Percentiles rank a stretch among this genome's conserved stretches.
Evolutionary conservation across 1,139 yeast species (phyloP).

Genomic region (Scheffersomyces titani): DNA sequence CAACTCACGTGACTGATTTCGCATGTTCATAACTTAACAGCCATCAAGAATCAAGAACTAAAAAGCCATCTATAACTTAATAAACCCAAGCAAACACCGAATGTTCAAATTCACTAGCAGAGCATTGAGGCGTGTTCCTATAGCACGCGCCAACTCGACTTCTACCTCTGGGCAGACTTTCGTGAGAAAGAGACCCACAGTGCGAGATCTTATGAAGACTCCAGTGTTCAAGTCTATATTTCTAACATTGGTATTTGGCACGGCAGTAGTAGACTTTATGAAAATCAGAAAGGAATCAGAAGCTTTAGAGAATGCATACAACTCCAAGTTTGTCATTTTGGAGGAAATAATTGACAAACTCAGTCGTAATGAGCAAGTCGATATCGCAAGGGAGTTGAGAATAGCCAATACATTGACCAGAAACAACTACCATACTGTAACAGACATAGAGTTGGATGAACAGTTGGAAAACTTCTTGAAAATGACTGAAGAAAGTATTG

Average conservation of each 20-base stretch:
- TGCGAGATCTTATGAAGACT: slow-evolving; percentile 20
- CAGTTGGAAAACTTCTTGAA: slow-evolving; percentile 38
- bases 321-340: slow-evolving; percentile 32
- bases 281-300: slow-evolving; percentile 37
- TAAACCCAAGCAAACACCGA: not conserved
- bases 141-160: not conserved
- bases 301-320: slow-evolving; percentile 28
- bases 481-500: slow-evolving; percentile 25
- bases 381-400: slow-evolving; percentile 38
- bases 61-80: too few relatives aligned
- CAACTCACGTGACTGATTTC: not conserved
- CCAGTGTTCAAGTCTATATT: slow-evolving; percentile 43
- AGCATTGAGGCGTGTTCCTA: not conserved
- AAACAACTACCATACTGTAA: slow-evolving; percentile 29
- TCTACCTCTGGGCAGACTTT: not conserved
- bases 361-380: slow-evolving; percentile 32
- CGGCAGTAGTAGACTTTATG: slow-evolving; percentile 42
- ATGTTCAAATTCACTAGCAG: not conserved
- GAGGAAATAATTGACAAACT: slow-evolving; percentile 32
- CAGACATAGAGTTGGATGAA: slow-evolving; percentile 44
- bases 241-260: slow-evolving; percentile 40
- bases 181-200: slow-evolving; percentile 6
- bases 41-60: not conserved
- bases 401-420: slow-evolving; percentile 39
- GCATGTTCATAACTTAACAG: not conserved